Conservation (phyloP, 2,329 filamentous ascomycete species). For the Emergomyces orientalis region DNA sequence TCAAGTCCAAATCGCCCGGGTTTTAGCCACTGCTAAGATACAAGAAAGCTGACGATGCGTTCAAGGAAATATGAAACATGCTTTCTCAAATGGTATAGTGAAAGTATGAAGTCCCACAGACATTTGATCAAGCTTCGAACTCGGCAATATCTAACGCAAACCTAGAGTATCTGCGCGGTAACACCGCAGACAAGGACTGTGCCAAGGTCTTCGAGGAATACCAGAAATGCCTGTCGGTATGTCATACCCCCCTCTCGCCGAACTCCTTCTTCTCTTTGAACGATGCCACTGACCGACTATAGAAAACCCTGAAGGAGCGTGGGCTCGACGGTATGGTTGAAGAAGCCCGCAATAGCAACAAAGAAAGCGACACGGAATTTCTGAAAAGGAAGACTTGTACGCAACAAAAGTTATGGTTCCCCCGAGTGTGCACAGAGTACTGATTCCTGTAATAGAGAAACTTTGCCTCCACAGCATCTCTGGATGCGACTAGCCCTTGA, state of each 20-base stretch:
- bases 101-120: conserved; percentile 55
- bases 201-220: conserved; percentile 79
- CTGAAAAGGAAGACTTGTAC: conserved; percentile 35
- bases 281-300: conserved; percentile 9
- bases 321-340: conserved; percentile 91
- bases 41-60: conserved; percentile 9
- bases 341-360: conserved; percentile 80
- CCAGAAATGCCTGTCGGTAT: conserved; percentile 71
- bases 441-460: conserved; percentile 8
- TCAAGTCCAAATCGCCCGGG: background rate
- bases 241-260: conserved; percentile 21
- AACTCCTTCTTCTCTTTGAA: conserved; percentile 1
- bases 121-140: background rate
- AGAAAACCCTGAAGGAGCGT: conserved; percentile 78
- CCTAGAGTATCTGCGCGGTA: conserved; percentile 79
- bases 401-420: background rate
- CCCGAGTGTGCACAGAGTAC: background rate
- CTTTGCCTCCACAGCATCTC: background rate
- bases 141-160: conserved; percentile 2
- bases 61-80: conserved; percentile 85
- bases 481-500: background rate
- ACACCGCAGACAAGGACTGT: conserved; percentile 77
- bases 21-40: background rate
- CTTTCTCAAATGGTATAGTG: conserved; percentile 98
- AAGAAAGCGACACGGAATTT: conserved; percentile 70